Evolutionary conservation across 2,329 filamentous ascomycete species (phyloP), one percentile per base, ranked within the genome.

Genomic region (Salinomyces thailandicus): DNA sequence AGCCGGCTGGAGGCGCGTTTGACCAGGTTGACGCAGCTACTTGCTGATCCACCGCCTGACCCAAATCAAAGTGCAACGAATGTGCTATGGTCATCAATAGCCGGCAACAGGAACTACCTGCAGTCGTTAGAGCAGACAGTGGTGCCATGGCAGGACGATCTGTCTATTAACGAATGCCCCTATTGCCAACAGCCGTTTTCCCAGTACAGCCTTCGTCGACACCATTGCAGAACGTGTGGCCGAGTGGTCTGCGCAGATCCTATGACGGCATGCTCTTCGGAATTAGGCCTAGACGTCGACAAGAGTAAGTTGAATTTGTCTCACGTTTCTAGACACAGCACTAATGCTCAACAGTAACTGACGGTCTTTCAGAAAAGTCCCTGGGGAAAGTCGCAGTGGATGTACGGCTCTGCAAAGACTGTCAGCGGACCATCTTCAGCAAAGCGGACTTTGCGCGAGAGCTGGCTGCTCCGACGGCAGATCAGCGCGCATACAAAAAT

Each of bases 131-230:
- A 98, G 57, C 91, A 98, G 55, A 86, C 83, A 0, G 75, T 98
- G 5, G 87, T 98, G 12, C 81, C 81, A 0, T 98, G 91, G 91
- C 84, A 98, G 59, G 87, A 96, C 35, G 91, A 98, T 59, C 71
- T 79, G 0, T 75, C 69, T 19, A 86, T 98, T 5, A 44, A 69
- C 2, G 78, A 79, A 45, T 98, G 91, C 55, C 91, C 91, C 0
- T 94, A 94, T 54, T 98, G 91, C 52, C 84, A 93, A 54, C 91
- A 98, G 52, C 85, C 94, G 38, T 98, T 98, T 59, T 81, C 85
- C 1, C 81, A 79, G 11, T 96, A 94, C 73, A 83, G 85, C 1
- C 93, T 96, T 53, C 76, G 91, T 51, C 71, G 91, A 48, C 91
- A 96, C 59, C 91, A 98, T 60, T 98, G 91, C 61, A 76, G 91